Evolutionary conservation across 176 grass and related monocot genomes (phyloP).

Genomic region (Oryza meridionalis): DNA sequence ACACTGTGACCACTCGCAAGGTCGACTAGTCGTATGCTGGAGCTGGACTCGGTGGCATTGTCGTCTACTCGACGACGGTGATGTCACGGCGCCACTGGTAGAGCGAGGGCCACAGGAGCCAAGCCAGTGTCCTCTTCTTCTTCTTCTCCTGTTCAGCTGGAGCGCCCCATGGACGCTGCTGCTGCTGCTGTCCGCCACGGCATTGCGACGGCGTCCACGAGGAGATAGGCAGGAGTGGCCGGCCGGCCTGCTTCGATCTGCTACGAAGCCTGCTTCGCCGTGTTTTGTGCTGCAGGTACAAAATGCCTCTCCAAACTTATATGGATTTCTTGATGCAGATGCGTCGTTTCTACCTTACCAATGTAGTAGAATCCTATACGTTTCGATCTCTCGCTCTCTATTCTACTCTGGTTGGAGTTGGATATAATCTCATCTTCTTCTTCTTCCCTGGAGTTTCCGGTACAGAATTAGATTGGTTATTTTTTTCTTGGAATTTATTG

Average conservation of each 20-base stretch:
- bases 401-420: background rate
- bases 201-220: slow-evolving; percentile 23
- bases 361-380: background rate
- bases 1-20: background rate
- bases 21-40: background rate
- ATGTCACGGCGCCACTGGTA: background rate
- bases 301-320: background rate
- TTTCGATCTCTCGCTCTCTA: background rate
- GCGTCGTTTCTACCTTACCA: background rate
- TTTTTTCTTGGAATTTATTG: slow-evolving; percentile 31
- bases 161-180: background rate
- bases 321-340: background rate
- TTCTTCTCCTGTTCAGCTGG: background rate
- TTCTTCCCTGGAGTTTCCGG: background rate
- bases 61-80: background rate
- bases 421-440: background rate
- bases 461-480: background rate
- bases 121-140: background rate
- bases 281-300: slow-evolving; percentile 11
- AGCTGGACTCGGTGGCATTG: background rate
- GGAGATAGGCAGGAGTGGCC: background rate
- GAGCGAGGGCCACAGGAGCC: background rate
- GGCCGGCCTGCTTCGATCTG: background rate
- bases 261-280: background rate
- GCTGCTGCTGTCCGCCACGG: background rate